phyloP scores from a whole-genome alignment of 768 basidiomycete species.

The Neoboletus magnificus region DNA sequence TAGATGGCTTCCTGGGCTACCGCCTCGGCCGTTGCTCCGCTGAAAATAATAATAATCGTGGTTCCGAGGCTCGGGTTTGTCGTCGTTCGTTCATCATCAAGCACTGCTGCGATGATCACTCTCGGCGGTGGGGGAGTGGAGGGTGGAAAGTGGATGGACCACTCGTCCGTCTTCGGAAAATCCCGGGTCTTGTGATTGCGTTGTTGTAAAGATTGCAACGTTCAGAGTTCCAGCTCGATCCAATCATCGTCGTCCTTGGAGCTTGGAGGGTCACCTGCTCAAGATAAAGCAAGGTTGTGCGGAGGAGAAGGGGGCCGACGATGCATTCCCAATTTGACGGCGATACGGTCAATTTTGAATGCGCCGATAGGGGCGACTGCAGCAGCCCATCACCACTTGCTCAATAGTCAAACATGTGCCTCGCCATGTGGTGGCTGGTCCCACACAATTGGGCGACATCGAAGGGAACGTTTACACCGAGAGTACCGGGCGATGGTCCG shows the following conservation, averaged over 20 bases:
- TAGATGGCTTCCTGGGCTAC: not conserved
- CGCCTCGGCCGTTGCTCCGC: not conserved
- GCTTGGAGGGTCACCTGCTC: not conserved
- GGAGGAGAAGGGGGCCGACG: no score
- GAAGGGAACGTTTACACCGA: not conserved
- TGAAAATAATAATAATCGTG: no score
- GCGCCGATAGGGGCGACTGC: not conserved
- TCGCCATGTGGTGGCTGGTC: not conserved
- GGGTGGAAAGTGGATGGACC: no score
- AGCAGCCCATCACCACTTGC: not conserved
- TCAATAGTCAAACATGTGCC: not conserved
- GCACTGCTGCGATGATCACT: no score
- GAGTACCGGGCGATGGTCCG: not conserved
- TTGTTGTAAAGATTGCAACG: not conserved
- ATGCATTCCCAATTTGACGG: not conserved
- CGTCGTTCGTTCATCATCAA: not conserved
- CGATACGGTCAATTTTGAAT: not conserved
- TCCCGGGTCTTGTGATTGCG: not conserved
- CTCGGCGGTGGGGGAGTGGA: no score
- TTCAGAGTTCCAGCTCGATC: not conserved
- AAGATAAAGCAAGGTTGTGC: not conserved
- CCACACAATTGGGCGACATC: not conserved
- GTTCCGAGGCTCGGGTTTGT: not conserved
- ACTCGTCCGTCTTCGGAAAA: not conserved
- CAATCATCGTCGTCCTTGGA: not conserved